A percentile compares a stretch with the other conserved stretches of the same genome.
Conservation (phyloP, 345 rosid species). For the Hypericum androsaemum region DNA sequence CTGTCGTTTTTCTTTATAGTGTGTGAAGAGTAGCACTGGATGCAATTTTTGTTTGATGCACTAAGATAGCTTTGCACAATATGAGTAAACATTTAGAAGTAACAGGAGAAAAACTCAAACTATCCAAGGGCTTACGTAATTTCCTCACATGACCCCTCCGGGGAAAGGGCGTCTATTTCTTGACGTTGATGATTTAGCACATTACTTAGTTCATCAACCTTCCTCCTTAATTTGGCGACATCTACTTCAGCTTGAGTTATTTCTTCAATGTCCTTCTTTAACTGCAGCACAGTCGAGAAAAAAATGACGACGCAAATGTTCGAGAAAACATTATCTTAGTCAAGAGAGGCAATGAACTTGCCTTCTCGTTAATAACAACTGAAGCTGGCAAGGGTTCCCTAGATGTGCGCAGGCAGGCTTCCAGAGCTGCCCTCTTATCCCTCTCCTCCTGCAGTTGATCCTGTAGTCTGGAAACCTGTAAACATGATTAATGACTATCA, state of each 20-base stretch:
- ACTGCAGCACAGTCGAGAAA: slow-evolving; percentile 27
- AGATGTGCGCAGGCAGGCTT: slow-evolving; percentile 45
- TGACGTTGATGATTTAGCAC: slow-evolving; percentile 40
- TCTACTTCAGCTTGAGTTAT: slow-evolving; percentile 56
- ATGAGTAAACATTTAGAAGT: no score
- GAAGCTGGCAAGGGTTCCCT: slow-evolving; percentile 29
- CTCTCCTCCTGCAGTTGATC: slow-evolving; percentile 70
- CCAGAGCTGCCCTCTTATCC: slow-evolving; percentile 51
- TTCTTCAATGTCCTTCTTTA: slow-evolving; percentile 54
- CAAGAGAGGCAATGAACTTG: slow-evolving; percentile 16
- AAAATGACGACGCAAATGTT: slow-evolving; percentile 17
- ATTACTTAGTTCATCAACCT: slow-evolving; percentile 46
- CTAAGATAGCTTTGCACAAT: no score
- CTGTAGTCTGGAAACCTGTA: slow-evolving; percentile 73
- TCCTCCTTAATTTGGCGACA: slow-evolving; percentile 44
- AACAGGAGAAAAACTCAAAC: no score
- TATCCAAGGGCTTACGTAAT: no score
- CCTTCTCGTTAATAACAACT: slow-evolving; percentile 48
- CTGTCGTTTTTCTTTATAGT: no score
- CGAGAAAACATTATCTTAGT: slow-evolving; percentile 10
- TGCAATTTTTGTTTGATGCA: no score
- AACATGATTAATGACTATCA: no score
- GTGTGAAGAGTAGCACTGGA: no score
- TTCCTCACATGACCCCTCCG: slow-evolving; percentile 26
- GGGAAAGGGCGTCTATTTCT: slow-evolving; percentile 23